These are phyloP conservation scores for Venturia effusa DNA, from an alignment of 2,329 filamentous ascomycete genomes.

Conservation along the genomic window DNA sequence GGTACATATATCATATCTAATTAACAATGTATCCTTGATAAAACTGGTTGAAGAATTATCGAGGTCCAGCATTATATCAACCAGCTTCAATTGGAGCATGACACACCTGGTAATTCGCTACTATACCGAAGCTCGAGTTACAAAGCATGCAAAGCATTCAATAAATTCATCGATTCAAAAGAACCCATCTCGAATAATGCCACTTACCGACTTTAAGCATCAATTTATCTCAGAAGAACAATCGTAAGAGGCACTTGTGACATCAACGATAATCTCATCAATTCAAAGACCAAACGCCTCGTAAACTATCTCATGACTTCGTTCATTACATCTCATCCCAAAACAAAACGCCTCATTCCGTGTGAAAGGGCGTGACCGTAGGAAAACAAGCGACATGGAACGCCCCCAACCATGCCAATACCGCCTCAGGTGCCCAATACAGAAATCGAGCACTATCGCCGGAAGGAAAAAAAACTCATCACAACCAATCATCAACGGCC, in stretches of 20 bases:
- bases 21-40: too few relatives aligned
- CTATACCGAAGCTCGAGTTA: too few relatives aligned
- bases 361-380: too few relatives aligned
- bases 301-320: neutral
- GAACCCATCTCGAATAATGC: neutral
- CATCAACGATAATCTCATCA: neutral
- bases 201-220: neutral
- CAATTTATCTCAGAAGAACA: neutral
- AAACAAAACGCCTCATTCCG: neutral
- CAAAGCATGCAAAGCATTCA: too few relatives aligned
- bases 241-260: neutral
- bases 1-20: too few relatives aligned
- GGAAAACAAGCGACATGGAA: neutral
- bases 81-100: too few relatives aligned
- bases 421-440: neutral
- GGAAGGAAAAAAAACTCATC: neutral
- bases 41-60: too few relatives aligned
- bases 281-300: neutral
- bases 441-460: neutral
- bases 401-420: neutral
- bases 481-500: slow-evolving; percentile 9
- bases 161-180: neutral
- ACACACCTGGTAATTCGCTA: too few relatives aligned
- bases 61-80: too few relatives aligned
- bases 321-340: neutral